Conservation (phyloP, 2,329 filamentous ascomycete genomes). For the Aspergillus aculeatinus region DNA sequence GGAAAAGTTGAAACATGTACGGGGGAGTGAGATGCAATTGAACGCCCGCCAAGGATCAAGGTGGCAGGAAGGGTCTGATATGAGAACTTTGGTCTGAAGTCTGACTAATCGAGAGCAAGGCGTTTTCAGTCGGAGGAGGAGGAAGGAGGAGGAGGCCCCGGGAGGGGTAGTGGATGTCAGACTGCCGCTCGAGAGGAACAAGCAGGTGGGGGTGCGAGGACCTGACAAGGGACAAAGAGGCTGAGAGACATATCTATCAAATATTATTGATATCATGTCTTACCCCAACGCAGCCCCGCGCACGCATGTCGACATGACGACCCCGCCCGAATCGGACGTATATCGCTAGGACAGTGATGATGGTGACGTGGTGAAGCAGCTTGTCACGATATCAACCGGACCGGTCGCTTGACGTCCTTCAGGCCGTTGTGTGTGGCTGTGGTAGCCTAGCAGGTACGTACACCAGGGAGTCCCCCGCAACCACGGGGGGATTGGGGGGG, state of each 20-base stretch:
- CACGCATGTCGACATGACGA: slow-evolving; percentile 21
- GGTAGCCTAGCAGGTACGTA: slow-evolving; percentile 25
- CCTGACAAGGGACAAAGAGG: slow-evolving; percentile 17
- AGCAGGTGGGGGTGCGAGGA: slow-evolving; percentile 19
- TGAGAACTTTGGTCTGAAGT: slow-evolving; percentile 1
- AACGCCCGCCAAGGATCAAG: neutral
- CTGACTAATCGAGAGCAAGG: slow-evolving; percentile 11
- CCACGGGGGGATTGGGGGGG: neutral
- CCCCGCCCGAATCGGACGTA: slow-evolving; percentile 21
- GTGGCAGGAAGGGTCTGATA: neutral
- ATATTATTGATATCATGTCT: slow-evolving; percentile 27
- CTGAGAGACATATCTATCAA: slow-evolving; percentile 17
- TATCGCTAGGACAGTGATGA: slow-evolving; percentile 21
- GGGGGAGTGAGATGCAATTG: slow-evolving; percentile 10
- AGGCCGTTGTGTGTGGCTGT: slow-evolving; percentile 27
- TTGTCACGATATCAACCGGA: slow-evolving; percentile 30
- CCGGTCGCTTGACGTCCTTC: slow-evolving; percentile 26
- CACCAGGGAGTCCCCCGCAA: slow-evolving; percentile 13
- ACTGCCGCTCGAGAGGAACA: slow-evolving; percentile 12
- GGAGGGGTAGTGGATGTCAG: slow-evolving; percentile 16
- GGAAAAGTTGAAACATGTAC: slow-evolving; percentile 6
- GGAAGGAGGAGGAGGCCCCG: too few relatives aligned
- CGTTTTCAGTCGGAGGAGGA: slow-evolving; percentile 11
- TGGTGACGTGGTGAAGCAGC: slow-evolving; percentile 34
- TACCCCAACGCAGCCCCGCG: slow-evolving; percentile 26